Base-by-base conservation (phyloP, 768 basidiomycete species). In the Lactifluus subvellereus region DNA sequence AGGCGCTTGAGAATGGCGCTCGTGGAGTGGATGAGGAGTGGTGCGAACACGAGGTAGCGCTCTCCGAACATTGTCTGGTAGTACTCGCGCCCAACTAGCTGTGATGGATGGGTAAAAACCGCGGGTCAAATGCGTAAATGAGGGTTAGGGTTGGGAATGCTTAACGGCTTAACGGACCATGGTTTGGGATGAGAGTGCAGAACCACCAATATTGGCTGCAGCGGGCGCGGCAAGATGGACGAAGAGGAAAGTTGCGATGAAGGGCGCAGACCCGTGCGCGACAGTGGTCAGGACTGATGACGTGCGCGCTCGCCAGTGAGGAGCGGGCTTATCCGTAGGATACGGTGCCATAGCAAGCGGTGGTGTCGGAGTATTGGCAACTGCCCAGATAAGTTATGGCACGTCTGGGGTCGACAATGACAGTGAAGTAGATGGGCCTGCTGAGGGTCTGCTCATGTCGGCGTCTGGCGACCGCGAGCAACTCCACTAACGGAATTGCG, bases 31-130 rank as follows among this genome's bases (percentile, higher is more conserved):
- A 86, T 69, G 35, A 75, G 75, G n/a, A 95, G 73, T 0, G 92
- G 91, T 1, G 76, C 74, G 37, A 89, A 76, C 10, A 94, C 77
- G 13, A 93, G 82, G 48, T 83, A 82, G 45, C 78, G 82, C 72
- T 94, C 91, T 22, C 82, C 82, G 56, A 86, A 79, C 0, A 75
- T 60, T 0, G 87, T 88, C 71, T 94, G 90, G 72, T 95, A 94
- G 74, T 91, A 92, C 74, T 92, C 91, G 57, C 91, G 77, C 10
- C 91, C 89, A 13, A 95, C 77, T 49, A 94, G 77, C 90, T 94
- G 30, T 27, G 27, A 27, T 27, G 27, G 27, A 33, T 20, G 30
- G 49, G 2, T 0, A 27, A 22, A 20, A 6, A 18, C 11, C 10
- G 27, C 10, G 33, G 16, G 18, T 50, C 33, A 8, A 2, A n/a